phyloP scores from a whole-genome alignment of 2,329 filamentous ascomycete genomes.

The Colletotrichum abscissum region DNA sequence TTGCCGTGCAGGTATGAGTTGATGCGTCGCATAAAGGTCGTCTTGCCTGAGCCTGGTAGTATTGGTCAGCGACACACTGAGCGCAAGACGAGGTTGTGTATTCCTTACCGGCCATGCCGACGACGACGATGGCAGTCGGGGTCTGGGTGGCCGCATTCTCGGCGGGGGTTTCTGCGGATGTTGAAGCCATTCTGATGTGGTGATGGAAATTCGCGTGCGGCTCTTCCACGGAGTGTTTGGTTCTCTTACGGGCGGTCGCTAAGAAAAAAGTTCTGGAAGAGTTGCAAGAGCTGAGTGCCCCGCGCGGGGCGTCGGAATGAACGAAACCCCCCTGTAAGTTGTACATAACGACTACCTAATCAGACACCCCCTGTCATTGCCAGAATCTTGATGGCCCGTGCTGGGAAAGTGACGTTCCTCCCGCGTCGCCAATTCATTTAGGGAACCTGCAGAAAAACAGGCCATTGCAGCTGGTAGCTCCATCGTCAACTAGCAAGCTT shows the following conservation, averaged over 20 bases:
- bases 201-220: slow-evolving; percentile 3
- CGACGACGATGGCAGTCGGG: slow-evolving; percentile 87
- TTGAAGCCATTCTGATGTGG: slow-evolving; percentile 31
- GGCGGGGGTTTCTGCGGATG: slow-evolving; percentile 38
- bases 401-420: slow-evolving; percentile 29
- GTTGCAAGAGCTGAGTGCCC: slow-evolving; percentile 34
- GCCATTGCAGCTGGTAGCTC: background rate
- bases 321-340: slow-evolving; percentile 5
- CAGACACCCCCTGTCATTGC: slow-evolving; percentile 3
- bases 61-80: slow-evolving; percentile 21
- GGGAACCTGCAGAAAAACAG: background rate
- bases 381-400: slow-evolving; percentile 27
- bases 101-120: slow-evolving; percentile 89
- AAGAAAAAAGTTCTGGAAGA: slow-evolving; percentile 37
- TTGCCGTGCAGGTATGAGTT: slow-evolving; percentile 90
- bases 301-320: slow-evolving; percentile 32
- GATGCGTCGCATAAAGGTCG: slow-evolving; percentile 99
- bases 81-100: slow-evolving; percentile 22
- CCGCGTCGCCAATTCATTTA: slow-evolving; percentile 13
- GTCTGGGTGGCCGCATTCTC: slow-evolving; percentile 48
- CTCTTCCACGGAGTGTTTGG: slow-evolving; percentile 6
- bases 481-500: background rate
- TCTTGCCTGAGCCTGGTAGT: slow-evolving; percentile 88
- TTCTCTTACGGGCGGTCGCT: background rate
- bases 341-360: slow-evolving; percentile 1